phyloP scores from a whole-genome alignment of 768 basidiomycete species.

The Chalciporus piperatus region DNA sequence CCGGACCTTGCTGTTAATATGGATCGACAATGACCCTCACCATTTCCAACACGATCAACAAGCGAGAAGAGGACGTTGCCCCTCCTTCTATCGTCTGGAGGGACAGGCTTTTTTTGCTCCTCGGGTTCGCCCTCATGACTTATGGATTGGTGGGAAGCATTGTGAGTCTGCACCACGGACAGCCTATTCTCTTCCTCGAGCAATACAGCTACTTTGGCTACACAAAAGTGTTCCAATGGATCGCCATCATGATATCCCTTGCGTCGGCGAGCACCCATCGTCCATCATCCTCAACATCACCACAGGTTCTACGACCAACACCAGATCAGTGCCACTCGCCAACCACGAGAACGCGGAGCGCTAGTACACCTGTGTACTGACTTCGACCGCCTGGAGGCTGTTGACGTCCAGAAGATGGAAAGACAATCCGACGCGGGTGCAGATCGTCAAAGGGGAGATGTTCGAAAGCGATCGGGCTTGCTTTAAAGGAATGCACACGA shows the following conservation, averaged over 20 bases:
- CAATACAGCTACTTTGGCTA: no score
- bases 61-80: no score
- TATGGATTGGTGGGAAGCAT: no score
- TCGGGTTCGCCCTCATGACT: no score
- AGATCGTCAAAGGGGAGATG: conserved; percentile 84
- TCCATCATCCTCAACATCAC: conserved; percentile 60
- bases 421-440: conserved; percentile 88
- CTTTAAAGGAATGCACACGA: conserved; percentile 84
- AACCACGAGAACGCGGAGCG: conserved; percentile 86
- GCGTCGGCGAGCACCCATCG: conserved; percentile 85
- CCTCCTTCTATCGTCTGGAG: no score
- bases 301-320: conserved; percentile 92
- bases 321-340: conserved; percentile 77
- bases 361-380: conserved; percentile 82
- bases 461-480: conserved; percentile 82
- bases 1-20: background rate
- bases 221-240: no score
- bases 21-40: no score
- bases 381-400: conserved; percentile 81
- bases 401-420: conserved; percentile 88
- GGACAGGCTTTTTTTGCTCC: no score
- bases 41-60: no score
- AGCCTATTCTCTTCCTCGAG: no score
- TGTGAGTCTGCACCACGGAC: no score
- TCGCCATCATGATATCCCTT: no score